A percentile compares a stretch with the other conserved stretches of the same genome.
Evolutionary conservation across 805 yeast species (phyloP).

Genomic region (Teunomyces kruisii): DNA sequence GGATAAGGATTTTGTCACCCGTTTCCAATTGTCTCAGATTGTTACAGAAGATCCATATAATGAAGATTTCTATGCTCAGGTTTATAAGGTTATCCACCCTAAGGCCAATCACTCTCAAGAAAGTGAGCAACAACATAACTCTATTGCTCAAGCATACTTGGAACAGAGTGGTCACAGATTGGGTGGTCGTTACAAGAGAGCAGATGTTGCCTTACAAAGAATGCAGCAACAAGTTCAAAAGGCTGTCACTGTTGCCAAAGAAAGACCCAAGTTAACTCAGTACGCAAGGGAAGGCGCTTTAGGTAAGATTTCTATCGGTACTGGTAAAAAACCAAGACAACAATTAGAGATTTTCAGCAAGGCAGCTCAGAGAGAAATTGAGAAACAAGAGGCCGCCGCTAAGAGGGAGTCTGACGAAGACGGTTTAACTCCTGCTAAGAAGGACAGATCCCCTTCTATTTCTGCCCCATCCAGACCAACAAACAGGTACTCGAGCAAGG

Average conservation of each 20-base stretch:
- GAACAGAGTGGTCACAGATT: constrained; percentile 89
- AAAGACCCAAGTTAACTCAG: constrained; percentile 67
- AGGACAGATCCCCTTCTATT: constrained; percentile 29
- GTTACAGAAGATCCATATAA: constrained; percentile 96
- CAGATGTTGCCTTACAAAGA: constrained; percentile 89
- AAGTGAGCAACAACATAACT: constrained; percentile 60
- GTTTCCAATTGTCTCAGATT: constrained; percentile 91
- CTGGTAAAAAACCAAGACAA: constrained; percentile 85
- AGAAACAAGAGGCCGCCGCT: constrained; percentile 26
- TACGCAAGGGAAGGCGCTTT: constrained; percentile 81
- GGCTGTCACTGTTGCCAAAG: constrained; percentile 94
- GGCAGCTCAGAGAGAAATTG: constrained; percentile 48
- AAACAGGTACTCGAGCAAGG: constrained; percentile 39
- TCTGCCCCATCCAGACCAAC: constrained; percentile 32
- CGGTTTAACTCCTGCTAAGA: constrained; percentile 20
- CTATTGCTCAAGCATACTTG: constrained; percentile 89
- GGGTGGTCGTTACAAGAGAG: constrained; percentile 81
- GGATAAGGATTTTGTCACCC: constrained; percentile 92
- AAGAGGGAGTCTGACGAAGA: constrained; percentile 18
- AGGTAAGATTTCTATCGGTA: constrained; percentile 78
- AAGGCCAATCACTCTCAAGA: constrained; percentile 52
- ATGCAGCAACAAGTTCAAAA: constrained; percentile 98
- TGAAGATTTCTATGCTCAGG: constrained; percentile 96
- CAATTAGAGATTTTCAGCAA: constrained; percentile 65
- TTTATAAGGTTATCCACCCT: constrained; percentile 62